Conservation (phyloP, 345 rosid genomes). For the Xanthoceras sorbifolium region DNA sequence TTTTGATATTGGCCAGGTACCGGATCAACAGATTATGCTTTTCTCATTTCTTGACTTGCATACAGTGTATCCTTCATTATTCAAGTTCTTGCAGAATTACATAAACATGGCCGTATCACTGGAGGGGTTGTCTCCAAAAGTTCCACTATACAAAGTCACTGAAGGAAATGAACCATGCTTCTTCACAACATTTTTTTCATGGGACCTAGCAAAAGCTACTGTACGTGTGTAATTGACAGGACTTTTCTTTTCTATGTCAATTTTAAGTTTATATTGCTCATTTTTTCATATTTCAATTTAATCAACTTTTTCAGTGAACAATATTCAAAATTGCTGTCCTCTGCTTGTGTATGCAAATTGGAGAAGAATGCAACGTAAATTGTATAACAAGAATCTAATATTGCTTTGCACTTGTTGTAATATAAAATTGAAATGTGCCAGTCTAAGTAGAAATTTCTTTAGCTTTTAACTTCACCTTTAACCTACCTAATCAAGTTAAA, state of each 20-base stretch:
- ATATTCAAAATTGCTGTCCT: background rate
- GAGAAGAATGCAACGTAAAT: background rate
- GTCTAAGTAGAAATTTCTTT: background rate
- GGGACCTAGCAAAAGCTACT: slow-evolving; percentile 83
- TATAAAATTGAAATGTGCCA: background rate
- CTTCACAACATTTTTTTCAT: slow-evolving; percentile 83
- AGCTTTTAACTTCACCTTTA: background rate
- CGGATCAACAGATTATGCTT: slow-evolving; percentile 13
- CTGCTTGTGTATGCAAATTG: slow-evolving; percentile 9
- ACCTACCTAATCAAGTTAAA: background rate
- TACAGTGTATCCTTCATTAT: slow-evolving; percentile 19
- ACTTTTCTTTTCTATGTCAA: slow-evolving; percentile 15
- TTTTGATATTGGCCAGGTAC: slow-evolving; percentile 93
- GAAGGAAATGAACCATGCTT: slow-evolving; percentile 98
- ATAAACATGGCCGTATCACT: slow-evolving; percentile 72
- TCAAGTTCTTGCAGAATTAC: slow-evolving; percentile 65
- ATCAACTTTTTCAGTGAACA: background rate
- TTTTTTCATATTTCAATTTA: background rate
- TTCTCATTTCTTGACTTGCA: slow-evolving; percentile 15
- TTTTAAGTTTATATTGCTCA: slow-evolving; percentile 1
- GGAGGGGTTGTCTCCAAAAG: slow-evolving; percentile 79
- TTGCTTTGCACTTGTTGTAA: background rate
- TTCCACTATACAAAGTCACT: slow-evolving; percentile 84
- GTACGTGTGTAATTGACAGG: slow-evolving; percentile 44
- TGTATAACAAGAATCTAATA: background rate